Base-by-base conservation (phyloP, 2,329 filamentous ascomycete species). In the Furcasterigmium furcatum region DNA sequence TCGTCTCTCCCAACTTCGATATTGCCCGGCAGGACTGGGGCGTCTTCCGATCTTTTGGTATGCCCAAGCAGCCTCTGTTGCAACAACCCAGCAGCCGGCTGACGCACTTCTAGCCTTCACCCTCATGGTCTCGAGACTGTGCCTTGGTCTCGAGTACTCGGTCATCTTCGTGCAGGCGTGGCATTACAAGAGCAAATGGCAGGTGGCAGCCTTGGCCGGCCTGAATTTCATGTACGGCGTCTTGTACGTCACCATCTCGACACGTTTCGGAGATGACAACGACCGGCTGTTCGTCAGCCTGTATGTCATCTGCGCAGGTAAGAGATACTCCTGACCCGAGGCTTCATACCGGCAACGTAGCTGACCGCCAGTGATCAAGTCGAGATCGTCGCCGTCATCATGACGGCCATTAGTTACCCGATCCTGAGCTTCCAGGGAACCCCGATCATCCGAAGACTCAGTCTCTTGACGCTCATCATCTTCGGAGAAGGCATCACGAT, bases 401-500 rank as follows among this genome's bases (percentile, higher is more conserved):
- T 45, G 2, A 41, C 42, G 16, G 39, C 46, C 14, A 40, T 43
- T 12, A 16, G 32, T 19, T 84, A 73, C 58, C 68, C 74, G 4
- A 73, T 78, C 41, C 68, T 85, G 38, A 79, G 77, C 45, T 82
- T 86, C 56, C 74, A 80, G 48, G 70, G 76, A 45, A 85, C 80
- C 1, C 80, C 85, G 56, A 59, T 86, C 44, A 80, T 82, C 55
- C 79, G 82, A 54, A 73, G 84, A 10, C 77, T 86, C 73, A 76
- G 74, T 12, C 67, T 85, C 3, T 67, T 86, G 45, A 86, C 82
- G 0, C 69, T 85, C 40, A 84, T 86, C 49, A 80, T 87, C 46
- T 74, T 86, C 47, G 82, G 83, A 13, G 82, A 86, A 55, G 81
- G 81, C 43, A 82, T 85, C 32, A 74, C 79, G 14, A 66, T 85